Conservation (phyloP, 1,139 yeast species). For the Starmera stellimalicola region DNA sequence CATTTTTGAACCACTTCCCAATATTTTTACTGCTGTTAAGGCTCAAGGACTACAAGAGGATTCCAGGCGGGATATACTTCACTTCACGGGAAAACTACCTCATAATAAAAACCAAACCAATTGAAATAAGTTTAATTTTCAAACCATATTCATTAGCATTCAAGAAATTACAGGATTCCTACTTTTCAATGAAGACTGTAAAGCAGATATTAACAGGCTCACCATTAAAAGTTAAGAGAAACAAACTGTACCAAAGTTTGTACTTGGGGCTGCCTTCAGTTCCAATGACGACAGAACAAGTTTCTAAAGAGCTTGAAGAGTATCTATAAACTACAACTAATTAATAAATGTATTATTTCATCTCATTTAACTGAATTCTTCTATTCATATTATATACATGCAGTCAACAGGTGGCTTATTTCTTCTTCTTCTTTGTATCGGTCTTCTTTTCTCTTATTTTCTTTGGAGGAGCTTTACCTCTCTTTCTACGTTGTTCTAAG, state of each 20-base stretch:
- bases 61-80: constrained; percentile 81
- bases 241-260: constrained; percentile 35
- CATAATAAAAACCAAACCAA: constrained; percentile 33
- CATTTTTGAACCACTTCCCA: constrained; percentile 76
- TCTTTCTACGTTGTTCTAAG: constrained; percentile 57
- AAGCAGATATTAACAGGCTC: constrained; percentile 33
- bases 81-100: constrained; percentile 19
- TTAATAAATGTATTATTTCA: too few relatives aligned
- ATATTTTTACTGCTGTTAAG: constrained; percentile 71
- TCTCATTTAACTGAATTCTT: too few relatives aligned
- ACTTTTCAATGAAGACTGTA: constrained; percentile 32
- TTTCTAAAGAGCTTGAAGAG: constrained; percentile 18
- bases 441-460: constrained; percentile 38
- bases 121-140: constrained; percentile 35
- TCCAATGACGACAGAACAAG: constrained; percentile 22
- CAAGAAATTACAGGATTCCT: constrained; percentile 30
- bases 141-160: constrained; percentile 35
- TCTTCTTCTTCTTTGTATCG: constrained; percentile 29
- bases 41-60: constrained; percentile 69
- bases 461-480: constrained; percentile 91
- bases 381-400: constrained; percentile 3
- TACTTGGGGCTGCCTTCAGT: constrained; percentile 40
- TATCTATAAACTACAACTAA: background rate
- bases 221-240: constrained; percentile 37
- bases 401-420: constrained; percentile 7